Percentiles rank a stretch among this genome's conserved stretches.
These are phyloP conservation scores for Melaleuca quinquenervia DNA, from an alignment of 345 rosid genomes.

Conservation along the genomic window DNA sequence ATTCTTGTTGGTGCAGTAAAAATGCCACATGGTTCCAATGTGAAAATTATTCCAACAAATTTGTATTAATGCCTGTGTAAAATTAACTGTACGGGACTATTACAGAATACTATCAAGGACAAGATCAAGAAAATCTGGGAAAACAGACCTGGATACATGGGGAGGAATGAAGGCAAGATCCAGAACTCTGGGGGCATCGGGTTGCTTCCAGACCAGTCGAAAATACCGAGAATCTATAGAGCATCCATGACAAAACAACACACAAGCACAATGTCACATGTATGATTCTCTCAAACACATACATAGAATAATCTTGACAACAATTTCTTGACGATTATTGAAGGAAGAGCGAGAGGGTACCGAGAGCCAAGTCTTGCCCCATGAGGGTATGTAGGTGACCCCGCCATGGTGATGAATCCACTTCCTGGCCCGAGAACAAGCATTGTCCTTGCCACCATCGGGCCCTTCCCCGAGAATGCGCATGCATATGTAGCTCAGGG, in stretches of 20 bases:
- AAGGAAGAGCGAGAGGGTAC: not conserved
- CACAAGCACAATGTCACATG: not conserved
- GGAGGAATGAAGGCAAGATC: slow-evolving; percentile 24
- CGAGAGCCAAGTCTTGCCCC: slow-evolving; percentile 36
- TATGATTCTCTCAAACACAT: not conserved
- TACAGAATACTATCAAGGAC: not conserved
- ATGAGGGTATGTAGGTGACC: slow-evolving; percentile 17
- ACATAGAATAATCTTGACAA: not conserved
- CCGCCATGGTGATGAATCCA: slow-evolving; percentile 29
- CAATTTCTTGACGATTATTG: not conserved
- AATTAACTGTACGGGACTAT: not conserved
- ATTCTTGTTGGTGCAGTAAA: not conserved
- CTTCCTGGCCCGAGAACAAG: slow-evolving; percentile 18
- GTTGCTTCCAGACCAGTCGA: slow-evolving; percentile 16
- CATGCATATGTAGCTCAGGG: slow-evolving; percentile 19
- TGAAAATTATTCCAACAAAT: not conserved
- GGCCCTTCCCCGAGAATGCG: slow-evolving; percentile 26
- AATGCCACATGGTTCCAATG: not conserved
- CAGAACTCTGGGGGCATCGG: slow-evolving; percentile 25
- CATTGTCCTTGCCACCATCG: slow-evolving; percentile 15
- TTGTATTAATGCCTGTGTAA: not conserved
- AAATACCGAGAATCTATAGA: slow-evolving; percentile 15
- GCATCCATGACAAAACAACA: not conserved
- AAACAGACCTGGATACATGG: slow-evolving; percentile 16
- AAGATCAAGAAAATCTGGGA: not conserved